Conservation (phyloP, 2,329 filamentous ascomycete genomes). For the Pseudogymnoascus sp. region DNA sequence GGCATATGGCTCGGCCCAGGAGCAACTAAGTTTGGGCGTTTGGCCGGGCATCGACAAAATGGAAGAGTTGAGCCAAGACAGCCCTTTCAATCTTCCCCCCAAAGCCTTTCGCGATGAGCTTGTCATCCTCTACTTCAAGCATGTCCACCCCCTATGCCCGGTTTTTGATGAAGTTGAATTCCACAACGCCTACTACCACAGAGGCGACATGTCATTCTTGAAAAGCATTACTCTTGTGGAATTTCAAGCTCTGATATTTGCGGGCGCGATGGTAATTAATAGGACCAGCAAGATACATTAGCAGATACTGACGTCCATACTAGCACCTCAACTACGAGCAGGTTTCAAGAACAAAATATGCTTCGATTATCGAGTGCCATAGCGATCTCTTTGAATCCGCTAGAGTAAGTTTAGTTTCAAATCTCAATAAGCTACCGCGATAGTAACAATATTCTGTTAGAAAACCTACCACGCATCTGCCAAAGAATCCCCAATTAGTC, state of each 20-base stretch:
- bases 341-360: constrained; percentile 8
- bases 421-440: not conserved
- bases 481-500: constrained; percentile 9
- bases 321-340: constrained; percentile 10
- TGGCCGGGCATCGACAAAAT: not conserved
- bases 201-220: constrained; percentile 6
- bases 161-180: constrained; percentile 11
- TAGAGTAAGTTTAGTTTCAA: constrained; percentile 1
- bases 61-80: not conserved
- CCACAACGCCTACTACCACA: not conserved
- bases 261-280: constrained; percentile 5
- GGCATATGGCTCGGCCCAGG: not conserved
- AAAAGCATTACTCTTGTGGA: constrained; percentile 6
- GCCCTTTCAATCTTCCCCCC: not conserved
- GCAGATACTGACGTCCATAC: not conserved
- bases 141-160: constrained; percentile 8
- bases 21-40: not conserved
- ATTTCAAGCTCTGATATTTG: constrained; percentile 10
- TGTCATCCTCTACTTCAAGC: constrained; percentile 8
- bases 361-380: constrained; percentile 10
- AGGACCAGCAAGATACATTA: not conserved
- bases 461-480: constrained; percentile 8
- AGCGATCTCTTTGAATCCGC: constrained; percentile 1
- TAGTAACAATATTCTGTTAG: not conserved
- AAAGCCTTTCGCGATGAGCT: constrained; percentile 9